phyloP scores from a whole-genome alignment of 208 protist species.

The Wallacemonas rigidus region DNA sequence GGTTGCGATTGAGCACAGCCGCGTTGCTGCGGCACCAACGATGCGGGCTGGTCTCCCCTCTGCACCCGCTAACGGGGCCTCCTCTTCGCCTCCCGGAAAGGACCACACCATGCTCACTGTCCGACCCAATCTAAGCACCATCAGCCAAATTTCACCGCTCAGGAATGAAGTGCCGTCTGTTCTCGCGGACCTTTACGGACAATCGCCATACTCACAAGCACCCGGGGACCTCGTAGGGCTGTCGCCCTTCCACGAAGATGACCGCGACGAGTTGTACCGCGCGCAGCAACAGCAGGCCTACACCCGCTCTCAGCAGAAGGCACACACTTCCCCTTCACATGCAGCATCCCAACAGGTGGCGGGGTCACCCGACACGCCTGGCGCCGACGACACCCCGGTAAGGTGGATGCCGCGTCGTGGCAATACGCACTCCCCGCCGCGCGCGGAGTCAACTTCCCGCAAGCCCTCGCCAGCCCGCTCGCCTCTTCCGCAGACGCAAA shows the following conservation, averaged over 20 bases:
- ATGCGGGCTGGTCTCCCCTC: background rate
- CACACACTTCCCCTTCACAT: no score
- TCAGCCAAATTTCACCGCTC: conserved; percentile 42
- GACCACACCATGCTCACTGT: conserved; percentile 14
- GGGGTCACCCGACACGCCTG: no score
- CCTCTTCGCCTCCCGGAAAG: background rate
- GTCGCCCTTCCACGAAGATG: conserved; percentile 15
- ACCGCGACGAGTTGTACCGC: conserved; percentile 2
- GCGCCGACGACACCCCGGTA: background rate
- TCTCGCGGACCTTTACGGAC: conserved; percentile 35
- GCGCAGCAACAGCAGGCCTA: background rate
- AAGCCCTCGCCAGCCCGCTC: no score
- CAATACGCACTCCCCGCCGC: background rate
- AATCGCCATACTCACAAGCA: conserved; percentile 3
- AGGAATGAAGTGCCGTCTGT: conserved; percentile 41
- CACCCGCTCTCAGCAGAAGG: no score
- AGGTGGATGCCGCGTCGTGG: background rate
- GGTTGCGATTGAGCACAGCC: background rate
- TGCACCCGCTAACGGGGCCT: background rate
- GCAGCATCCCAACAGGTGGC: no score
- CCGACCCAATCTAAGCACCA: conserved; percentile 38
- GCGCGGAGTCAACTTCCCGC: background rate
- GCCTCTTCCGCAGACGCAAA: no score
- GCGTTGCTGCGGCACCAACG: background rate
- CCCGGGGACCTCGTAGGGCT: background rate